Conservation (phyloP, 2,329 filamentous ascomycete genomes). For the Xylaria sp. region DNA sequence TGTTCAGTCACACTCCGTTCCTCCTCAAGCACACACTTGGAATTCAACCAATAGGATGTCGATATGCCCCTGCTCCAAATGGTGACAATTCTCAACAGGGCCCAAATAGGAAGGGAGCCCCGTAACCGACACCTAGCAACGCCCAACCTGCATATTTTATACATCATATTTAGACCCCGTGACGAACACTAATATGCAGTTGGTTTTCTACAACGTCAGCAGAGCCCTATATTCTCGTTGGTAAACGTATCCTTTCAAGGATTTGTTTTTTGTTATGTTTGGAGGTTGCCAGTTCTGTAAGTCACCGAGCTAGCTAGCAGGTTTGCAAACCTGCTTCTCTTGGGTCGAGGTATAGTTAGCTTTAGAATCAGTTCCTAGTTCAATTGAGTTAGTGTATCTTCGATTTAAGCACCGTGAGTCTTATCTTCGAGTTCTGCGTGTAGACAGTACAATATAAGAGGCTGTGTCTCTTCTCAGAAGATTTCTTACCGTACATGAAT, state of each 20-base stretch:
- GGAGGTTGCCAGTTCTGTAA: too few species aligned
- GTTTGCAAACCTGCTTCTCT: too few species aligned
- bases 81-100: neutral
- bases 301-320: too few species aligned
- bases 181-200: neutral
- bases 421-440: too few species aligned
- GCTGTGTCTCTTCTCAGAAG: too few species aligned
- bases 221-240: neutral
- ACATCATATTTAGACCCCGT: neutral
- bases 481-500: too few species aligned
- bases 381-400: too few species aligned
- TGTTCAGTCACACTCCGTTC: neutral
- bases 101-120: neutral
- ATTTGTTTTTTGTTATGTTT: neutral
- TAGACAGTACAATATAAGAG: too few species aligned
- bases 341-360: too few species aligned
- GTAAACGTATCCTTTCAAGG: neutral
- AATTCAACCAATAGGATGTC: neutral
- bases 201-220: neutral
- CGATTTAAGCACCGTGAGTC: too few species aligned
- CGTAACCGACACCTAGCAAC: neutral
- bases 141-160: neutral
- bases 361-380: too few species aligned
- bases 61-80: neutral
- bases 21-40: neutral